Base-by-base conservation (phyloP, 179 eudicot species). In the Actinidia arguta region DNA sequence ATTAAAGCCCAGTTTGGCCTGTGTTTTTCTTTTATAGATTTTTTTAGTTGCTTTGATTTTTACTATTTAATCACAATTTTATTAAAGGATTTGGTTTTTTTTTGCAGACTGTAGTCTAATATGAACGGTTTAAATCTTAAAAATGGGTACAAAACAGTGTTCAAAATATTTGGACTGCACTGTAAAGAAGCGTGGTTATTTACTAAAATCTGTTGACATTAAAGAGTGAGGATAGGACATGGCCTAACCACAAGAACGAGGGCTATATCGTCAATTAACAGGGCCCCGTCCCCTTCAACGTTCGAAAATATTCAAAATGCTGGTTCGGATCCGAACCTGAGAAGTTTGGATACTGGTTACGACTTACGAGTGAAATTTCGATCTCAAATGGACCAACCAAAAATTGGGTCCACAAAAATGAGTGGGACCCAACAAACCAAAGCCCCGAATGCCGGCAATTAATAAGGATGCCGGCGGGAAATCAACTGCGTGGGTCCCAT, bases 351-450 rank as follows among this genome's bases (percentile, higher is more conserved):
- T 36, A 66, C 47, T 66, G 47, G 71, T 44, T 64, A 25, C 18
- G 71, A n/a, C 71, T 66, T 36, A 46, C n/a, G n/a, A n/a, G n/a
- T n/a, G n/a, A n/a, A n/a, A n/a, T 66, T 66, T 66, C 71, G 71
- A 42, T 56, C 61, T n/a, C 69, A 64, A 66, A 66, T 66, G 16
- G 36, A 9, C 71, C 42, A 66, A 20, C 71, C 4, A 66, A 66
- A 31, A 64, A 22, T 12, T 6, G 20, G 46, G 42, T 14, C 10
- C 10, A 3, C 6, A 31, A 64, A 36, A n/a, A 5, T 8, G 18
- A 6, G 61, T 56, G 61, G 61, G 61, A 56, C 61, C 61, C 16
- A 16, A 52, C n/a, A n/a, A n/a, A n/a, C n/a, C n/a, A n/a, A n/a
- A n/a, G n/a, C n/a, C n/a, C n/a, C n/a, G n/a, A n/a, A n/a, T n/a